These are phyloP conservation scores for Penicillium sp. DNA, from an alignment of 2,329 filamentous ascomycete species.

Conservation along the genomic window DNA sequence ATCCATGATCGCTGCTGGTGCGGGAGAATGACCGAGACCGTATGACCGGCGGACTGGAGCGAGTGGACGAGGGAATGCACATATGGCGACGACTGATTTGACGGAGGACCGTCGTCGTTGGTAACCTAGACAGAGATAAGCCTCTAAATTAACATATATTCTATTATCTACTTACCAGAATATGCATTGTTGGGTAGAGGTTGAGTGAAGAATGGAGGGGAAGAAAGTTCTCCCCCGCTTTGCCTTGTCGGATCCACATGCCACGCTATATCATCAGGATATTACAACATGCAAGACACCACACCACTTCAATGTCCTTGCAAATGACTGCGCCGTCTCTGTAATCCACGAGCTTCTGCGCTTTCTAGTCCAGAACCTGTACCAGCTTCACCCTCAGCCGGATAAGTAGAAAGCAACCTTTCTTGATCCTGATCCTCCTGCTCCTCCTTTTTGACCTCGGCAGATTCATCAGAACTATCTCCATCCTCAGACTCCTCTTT, in stretches of 20 bases:
- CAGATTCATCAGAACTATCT: constrained; percentile 19
- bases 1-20: constrained; percentile 96
- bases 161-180: constrained; percentile 44
- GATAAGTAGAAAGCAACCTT: constrained; percentile 19
- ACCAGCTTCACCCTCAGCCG: constrained; percentile 42
- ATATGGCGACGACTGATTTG: constrained; percentile 74
- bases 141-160: background rate
- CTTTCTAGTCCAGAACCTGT: constrained; percentile 54
- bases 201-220: constrained; percentile 18
- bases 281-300: background rate
- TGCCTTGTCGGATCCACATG: constrained; percentile 3
- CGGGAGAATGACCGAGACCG: constrained; percentile 87
- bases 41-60: constrained; percentile 73
- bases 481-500: constrained; percentile 20
- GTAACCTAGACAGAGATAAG: constrained; percentile 36
- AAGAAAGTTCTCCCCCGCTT: constrained; percentile 19
- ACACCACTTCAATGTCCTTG: constrained; percentile 11
- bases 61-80: constrained; percentile 70
- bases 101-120: constrained; percentile 81
- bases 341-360: constrained; percentile 28
- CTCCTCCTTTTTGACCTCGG: constrained; percentile 31
- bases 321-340: constrained; percentile 33
- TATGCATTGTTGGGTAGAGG: constrained; percentile 45
- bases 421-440: constrained; percentile 16
- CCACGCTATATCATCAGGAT: background rate